These are phyloP conservation scores for Parietichytrium sp. DNA, from an alignment of 108 stramenopile genomes.

Conservation along the genomic window DNA sequence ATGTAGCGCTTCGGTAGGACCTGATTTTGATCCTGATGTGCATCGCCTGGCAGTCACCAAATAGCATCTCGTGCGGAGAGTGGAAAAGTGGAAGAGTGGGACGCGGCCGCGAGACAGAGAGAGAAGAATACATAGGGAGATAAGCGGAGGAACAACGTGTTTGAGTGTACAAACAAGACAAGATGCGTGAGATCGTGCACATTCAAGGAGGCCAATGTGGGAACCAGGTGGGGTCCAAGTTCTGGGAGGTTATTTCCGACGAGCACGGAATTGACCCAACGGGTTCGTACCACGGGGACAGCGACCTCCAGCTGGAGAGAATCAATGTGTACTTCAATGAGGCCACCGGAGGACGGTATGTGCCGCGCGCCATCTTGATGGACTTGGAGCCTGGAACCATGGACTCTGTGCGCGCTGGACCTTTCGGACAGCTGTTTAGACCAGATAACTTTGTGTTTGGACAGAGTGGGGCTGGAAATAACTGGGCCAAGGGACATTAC, in stretches of 20 bases:
- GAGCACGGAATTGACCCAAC: slow-evolving; percentile 67
- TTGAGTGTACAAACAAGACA: no score
- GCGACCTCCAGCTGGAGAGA: slow-evolving; percentile 63
- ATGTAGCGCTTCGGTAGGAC: no score
- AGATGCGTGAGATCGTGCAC: slow-evolving; percentile 80
- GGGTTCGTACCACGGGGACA: slow-evolving; percentile 63
- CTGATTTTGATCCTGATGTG: no score
- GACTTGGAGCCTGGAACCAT: slow-evolving; percentile 88
- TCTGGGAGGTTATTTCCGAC: slow-evolving; percentile 69
- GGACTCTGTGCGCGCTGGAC: slow-evolving; percentile 77
- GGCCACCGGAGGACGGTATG: slow-evolving; percentile 52
- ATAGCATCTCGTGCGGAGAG: no score
- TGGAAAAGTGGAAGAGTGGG: no score
- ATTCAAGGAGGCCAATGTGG: slow-evolving; percentile 77
- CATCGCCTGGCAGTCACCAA: no score
- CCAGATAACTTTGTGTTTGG: slow-evolving; percentile 94
- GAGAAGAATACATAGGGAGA: no score
- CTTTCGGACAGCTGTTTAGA: slow-evolving; percentile 77
- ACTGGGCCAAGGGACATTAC: slow-evolving; percentile 95
- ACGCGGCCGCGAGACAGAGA: no score
- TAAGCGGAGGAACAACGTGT: no score
- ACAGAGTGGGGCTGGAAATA: slow-evolving; percentile 79
- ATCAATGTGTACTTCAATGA: slow-evolving; percentile 73
- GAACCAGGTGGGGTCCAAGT: slow-evolving; percentile 73
- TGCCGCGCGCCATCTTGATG: slow-evolving; percentile 72